These are phyloP conservation scores for Nitzschia sp. DNA, from an alignment of 108 stramenopile species.

Conservation along the genomic window DNA sequence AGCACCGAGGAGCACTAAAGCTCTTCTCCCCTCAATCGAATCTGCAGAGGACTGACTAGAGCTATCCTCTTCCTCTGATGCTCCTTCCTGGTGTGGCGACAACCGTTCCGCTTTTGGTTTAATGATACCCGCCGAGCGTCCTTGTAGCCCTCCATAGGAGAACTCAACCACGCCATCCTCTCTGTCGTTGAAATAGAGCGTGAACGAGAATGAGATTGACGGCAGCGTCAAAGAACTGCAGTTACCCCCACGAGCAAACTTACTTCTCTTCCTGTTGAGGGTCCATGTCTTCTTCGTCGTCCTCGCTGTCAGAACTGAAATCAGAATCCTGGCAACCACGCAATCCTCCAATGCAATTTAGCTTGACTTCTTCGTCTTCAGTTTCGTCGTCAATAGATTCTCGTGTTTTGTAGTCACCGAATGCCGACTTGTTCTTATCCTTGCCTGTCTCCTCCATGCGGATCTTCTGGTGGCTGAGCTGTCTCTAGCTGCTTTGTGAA, in stretches of 20 bases:
- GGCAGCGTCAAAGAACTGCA: neutral
- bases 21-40: neutral
- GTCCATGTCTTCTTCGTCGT: conserved; percentile 16
- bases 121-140: neutral
- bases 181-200: too few species aligned
- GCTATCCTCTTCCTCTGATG: neutral
- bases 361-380: conserved; percentile 48
- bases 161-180: conserved; percentile 19
- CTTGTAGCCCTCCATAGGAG: neutral
- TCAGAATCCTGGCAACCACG: conserved; percentile 30
- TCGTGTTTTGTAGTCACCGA: conserved; percentile 23
- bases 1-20: neutral
- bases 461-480: too few species aligned
- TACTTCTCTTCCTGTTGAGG: neutral
- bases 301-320: conserved; percentile 15
- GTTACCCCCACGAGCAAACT: neutral
- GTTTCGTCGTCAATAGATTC: conserved; percentile 36
- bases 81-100: conserved; percentile 10
- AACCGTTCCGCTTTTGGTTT: neutral
- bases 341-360: conserved; percentile 37
- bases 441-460: conserved; percentile 19
- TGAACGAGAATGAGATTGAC: neutral
- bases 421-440: conserved; percentile 54
- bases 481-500: too few species aligned
- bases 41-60: neutral